Percentiles rank a stretch among this genome's conserved stretches.
phyloP scores from a whole-genome alignment of 257 asterid species.

The Voacanga thouarsii region DNA sequence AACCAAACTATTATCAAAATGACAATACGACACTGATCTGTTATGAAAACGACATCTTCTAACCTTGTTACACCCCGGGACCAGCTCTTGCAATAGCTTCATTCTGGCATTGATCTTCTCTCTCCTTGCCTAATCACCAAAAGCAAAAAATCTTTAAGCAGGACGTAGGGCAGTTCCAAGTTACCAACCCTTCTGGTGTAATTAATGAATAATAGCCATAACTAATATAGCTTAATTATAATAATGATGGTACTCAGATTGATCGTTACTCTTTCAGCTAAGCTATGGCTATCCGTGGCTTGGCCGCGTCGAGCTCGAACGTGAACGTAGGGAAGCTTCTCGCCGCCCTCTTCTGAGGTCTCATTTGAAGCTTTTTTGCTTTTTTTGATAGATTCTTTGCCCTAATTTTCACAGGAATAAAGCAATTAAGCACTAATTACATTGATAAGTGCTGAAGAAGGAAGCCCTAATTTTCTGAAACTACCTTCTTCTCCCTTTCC shows the following conservation, averaged over 20 bases:
- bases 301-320: conserved; percentile 98
- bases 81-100: conserved; percentile 95
- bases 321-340: conserved; percentile 79
- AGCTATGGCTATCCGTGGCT: conserved; percentile 98
- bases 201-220: conserved; percentile 2
- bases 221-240: conserved; percentile 20
- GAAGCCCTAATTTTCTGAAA: conserved; percentile 1
- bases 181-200: background rate
- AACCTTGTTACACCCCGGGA: conserved; percentile 99
- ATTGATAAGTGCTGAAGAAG: background rate
- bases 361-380: conserved; percentile 55
- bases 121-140: conserved; percentile 75
- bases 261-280: conserved; percentile 84
- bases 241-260: background rate
- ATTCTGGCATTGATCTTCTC: conserved; percentile 96
- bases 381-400: conserved; percentile 56
- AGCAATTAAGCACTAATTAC: background rate
- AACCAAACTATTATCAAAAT: conserved; percentile 13
- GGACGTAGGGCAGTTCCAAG: conserved; percentile 1
- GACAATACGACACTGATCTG: conserved; percentile 23
- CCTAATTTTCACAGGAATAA: conserved; percentile 32
- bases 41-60: conserved; percentile 37
- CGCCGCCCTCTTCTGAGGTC: conserved; percentile 46
- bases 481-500: conserved; percentile 81
- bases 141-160: conserved; percentile 4